Percentiles rank a stretch among this genome's conserved stretches.
Evolutionary conservation across 2,329 filamentous ascomycete genomes (phyloP).

Genomic region (Fusarium sp.): DNA sequence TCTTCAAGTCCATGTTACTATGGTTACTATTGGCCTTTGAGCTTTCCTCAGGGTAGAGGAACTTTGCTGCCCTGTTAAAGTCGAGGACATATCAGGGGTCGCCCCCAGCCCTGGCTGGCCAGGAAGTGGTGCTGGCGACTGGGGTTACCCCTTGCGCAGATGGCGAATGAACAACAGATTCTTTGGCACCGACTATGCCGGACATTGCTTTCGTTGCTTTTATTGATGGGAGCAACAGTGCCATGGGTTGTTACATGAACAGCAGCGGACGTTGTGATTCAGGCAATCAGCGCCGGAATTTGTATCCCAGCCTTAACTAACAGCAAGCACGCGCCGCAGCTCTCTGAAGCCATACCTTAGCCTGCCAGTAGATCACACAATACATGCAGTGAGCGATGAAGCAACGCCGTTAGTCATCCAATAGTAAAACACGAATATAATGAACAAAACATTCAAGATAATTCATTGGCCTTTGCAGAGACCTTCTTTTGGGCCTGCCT

Average conservation of each 20-base stretch:
- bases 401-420: background rate
- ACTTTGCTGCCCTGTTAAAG: background rate
- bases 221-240: background rate
- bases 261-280: background rate
- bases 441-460: background rate
- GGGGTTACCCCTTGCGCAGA: background rate
- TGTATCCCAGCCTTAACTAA: background rate
- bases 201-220: background rate
- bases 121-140: background rate
- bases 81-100: background rate
- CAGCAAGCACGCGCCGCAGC: background rate
- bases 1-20: background rate
- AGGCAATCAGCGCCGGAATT: background rate
- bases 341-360: background rate
- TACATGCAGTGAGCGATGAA: background rate
- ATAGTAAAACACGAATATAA: background rate
- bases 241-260: background rate
- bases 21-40: background rate
- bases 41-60: background rate
- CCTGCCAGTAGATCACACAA: background rate
- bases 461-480: background rate
- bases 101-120: background rate
- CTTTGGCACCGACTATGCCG: background rate
- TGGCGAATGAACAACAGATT: background rate
- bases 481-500: background rate